A percentile compares a stretch with the other conserved stretches of the same genome.
phyloP scores from a whole-genome alignment of 352 stramenopile genomes.

The Blastocystis sp. region DNA sequence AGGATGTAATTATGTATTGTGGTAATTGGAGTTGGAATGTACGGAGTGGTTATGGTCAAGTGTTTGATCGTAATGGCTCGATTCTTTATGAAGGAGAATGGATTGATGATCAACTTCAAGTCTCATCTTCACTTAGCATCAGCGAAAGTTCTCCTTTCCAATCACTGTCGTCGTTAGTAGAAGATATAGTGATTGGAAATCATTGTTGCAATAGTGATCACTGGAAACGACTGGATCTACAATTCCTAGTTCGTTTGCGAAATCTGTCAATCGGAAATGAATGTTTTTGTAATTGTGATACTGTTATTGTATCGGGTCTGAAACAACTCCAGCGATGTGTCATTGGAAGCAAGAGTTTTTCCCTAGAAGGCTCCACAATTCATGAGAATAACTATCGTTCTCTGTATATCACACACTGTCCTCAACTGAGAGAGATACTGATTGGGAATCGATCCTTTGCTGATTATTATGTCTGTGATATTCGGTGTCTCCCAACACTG shows the following conservation, averaged over 20 bases:
- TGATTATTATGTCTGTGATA: not conserved
- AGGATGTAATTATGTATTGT: not conserved
- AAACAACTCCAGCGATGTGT: not conserved
- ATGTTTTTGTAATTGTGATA: not conserved
- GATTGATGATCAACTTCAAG: not conserved
- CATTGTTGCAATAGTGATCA: not conserved
- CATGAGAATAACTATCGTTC: not conserved
- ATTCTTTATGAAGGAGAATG: slow-evolving; percentile 12
- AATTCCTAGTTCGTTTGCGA: not conserved
- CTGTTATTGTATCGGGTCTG: not conserved
- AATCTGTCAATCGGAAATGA: not conserved
- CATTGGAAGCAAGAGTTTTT: not conserved
- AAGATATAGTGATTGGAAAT: not conserved
- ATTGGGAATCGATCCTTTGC: not conserved
- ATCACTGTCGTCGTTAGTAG: not conserved
- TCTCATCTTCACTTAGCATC: not conserved
- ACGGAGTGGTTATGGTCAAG: not conserved
- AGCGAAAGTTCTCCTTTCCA: too few relatives aligned
- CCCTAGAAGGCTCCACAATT: not conserved
- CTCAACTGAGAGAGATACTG: not conserved
- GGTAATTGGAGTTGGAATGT: not conserved
- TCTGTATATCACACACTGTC: not conserved
- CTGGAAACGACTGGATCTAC: not conserved
- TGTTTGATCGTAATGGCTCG: not conserved
- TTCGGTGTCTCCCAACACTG: not conserved